Base-by-base conservation (phyloP, 2,329 filamentous ascomycete species). In the Rasamsonia emersonii region DNA sequence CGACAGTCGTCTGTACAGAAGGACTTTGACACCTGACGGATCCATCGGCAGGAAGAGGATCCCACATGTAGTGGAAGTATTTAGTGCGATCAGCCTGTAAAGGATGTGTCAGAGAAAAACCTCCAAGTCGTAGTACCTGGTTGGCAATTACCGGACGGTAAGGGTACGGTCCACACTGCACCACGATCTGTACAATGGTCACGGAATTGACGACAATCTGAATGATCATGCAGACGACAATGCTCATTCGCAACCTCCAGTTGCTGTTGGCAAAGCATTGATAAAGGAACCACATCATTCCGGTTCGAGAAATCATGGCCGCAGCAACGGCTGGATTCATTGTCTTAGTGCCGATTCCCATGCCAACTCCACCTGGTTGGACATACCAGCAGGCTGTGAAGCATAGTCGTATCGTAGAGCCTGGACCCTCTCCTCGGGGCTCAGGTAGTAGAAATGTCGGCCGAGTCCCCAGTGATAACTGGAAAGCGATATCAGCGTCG, bases 51-150 rank as follows among this genome's bases (percentile, higher is more conserved):
- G 56, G 56, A 2, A 55, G 38, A 4, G 50, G 45, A 37, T 56
- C 56, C 56, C 56, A 59, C 53, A 58, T 56, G 19, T 58, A 59
- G 24, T 59, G 50, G 32, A 59, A 59, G 28, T 57, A 59, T 18
- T 40, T 32, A 4, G 51, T 38, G 11, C 55, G 43, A 30, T 59
- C 32, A 3, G 43, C 19, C 51, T 53, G 14, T 11, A 17, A 4
- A 35, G 6, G 6, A 15, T 33, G 21, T 19, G 25, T 17, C n/a
- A 9, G 5, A 15, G n/a, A 10, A 20, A 6, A 19, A 20, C n/a
- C 4, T 9, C 13, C 15, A 18, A 14, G 11, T 13, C 18, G 4
- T 17, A 21, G n/a, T n/a, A n/a, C 8, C 10, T 3, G 13, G 4
- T 21, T 28, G 16, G 7, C 5, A 60, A 45, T 15, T 24, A 53